Conservation (phyloP, 495 filamentous ascomycete species). For the Penicillium argentinense region DNA sequence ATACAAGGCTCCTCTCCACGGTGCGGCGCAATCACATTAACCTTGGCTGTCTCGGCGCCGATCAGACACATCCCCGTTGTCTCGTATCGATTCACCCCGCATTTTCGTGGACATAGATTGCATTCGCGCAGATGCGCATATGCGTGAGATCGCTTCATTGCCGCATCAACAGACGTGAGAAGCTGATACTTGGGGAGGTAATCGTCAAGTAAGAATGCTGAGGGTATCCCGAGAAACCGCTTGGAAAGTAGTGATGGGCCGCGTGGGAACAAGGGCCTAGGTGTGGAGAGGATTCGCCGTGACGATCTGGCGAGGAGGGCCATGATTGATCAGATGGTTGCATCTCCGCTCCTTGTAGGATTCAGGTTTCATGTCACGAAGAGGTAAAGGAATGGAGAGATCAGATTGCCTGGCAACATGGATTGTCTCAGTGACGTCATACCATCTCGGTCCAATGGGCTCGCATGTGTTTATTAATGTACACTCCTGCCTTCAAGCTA, state of each 20-base stretch:
- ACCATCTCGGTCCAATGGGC: background rate
- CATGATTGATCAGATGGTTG: slow-evolving; percentile 6
- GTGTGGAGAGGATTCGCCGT: background rate
- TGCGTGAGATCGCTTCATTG: slow-evolving; percentile 64
- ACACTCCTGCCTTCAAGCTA: too few relatives aligned
- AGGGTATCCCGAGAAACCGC: slow-evolving; percentile 64
- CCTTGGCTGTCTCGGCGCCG: slow-evolving; percentile 65
- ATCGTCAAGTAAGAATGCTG: slow-evolving; percentile 72
- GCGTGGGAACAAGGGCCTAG: background rate
- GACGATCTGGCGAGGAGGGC: slow-evolving; percentile 9
- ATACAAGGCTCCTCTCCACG: slow-evolving; percentile 65
- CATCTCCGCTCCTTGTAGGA: slow-evolving; percentile 2
- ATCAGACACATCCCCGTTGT: slow-evolving; percentile 73
- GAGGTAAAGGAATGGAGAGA: background rate
- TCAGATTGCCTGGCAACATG: too few relatives aligned
- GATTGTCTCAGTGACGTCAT: slow-evolving; percentile 28
- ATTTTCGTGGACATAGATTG: slow-evolving; percentile 73
- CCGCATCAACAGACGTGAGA: slow-evolving; percentile 56
- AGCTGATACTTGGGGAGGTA: slow-evolving; percentile 67
- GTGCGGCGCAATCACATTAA: slow-evolving; percentile 72
- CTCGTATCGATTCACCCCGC: slow-evolving; percentile 72
- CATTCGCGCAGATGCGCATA: slow-evolving; percentile 70
- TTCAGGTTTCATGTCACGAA: background rate
- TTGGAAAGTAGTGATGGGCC: slow-evolving; percentile 15
- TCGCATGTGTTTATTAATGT: too few relatives aligned